Conservation (phyloP, 257 asterid species). For the Verbena officinalis region DNA sequence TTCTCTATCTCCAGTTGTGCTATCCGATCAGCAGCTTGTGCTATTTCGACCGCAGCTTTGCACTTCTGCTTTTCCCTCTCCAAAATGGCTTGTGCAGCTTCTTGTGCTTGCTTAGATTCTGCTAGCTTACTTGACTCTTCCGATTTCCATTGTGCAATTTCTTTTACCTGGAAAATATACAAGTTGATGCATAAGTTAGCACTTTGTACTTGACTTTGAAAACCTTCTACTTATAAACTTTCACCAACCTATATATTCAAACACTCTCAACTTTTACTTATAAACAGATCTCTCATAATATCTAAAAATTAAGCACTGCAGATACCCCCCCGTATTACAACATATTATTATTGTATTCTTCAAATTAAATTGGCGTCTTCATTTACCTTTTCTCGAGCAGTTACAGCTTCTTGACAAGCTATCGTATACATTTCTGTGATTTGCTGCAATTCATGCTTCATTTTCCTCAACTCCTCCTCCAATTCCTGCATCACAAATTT, state of each 20-base stretch:
- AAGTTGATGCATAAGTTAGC: not conserved
- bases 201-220: too few species aligned
- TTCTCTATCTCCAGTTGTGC: conserved; percentile 71
- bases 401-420: conserved; percentile 55
- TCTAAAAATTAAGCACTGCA: too few species aligned
- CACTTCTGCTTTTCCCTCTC: conserved; percentile 67
- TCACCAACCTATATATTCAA: too few species aligned
- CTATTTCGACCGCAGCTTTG: conserved; percentile 65
- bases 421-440: conserved; percentile 55
- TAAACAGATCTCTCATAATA: too few species aligned
- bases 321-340: too few species aligned
- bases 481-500: conserved; percentile 45
- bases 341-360: too few species aligned
- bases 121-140: conserved; percentile 46
- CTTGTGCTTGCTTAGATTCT: conserved; percentile 49
- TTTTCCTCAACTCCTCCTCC: conserved; percentile 65
- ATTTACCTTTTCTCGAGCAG: conserved; percentile 50
- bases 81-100: conserved; percentile 48
- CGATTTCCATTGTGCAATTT: conserved; percentile 39
- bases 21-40: conserved; percentile 55
- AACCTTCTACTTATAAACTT: too few species aligned
- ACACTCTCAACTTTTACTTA: too few species aligned
- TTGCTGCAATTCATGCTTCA: conserved; percentile 67
- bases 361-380: too few species aligned
- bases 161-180: conserved; percentile 47